Evolutionary conservation across 2,329 filamentous ascomycete species (phyloP).

Genomic region (Fusarium kyushuense): DNA sequence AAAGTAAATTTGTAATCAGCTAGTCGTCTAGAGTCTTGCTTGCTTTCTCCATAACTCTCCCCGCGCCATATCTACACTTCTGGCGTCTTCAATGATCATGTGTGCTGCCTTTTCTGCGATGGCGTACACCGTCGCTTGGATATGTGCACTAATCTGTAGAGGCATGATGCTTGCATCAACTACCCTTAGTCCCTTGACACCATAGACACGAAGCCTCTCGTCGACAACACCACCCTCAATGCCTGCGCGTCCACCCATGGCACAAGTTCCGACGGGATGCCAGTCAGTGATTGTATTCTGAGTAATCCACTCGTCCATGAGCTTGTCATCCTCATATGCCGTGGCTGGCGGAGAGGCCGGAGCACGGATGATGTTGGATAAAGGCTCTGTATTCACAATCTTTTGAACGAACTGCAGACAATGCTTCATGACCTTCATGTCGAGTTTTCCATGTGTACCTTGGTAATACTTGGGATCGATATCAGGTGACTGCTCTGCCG

Average conservation of each 20-base stretch:
- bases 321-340: slow-evolving; percentile 25
- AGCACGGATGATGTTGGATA: slow-evolving; percentile 54
- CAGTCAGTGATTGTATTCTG: slow-evolving; percentile 50
- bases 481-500: slow-evolving; percentile 47
- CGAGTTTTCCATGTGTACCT: slow-evolving; percentile 55
- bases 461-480: slow-evolving; percentile 60
- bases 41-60: not conserved
- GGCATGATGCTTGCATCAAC: slow-evolving; percentile 51
- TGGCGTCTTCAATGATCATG: slow-evolving; percentile 43
- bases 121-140: slow-evolving; percentile 53
- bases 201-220: slow-evolving; percentile 48
- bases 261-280: slow-evolving; percentile 57
- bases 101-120: slow-evolving; percentile 51
- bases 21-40: slow-evolving; percentile 3
- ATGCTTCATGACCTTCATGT: slow-evolving; percentile 58
- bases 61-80: not conserved
- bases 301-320: slow-evolving; percentile 46
- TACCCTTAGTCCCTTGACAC: slow-evolving; percentile 46
- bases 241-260: slow-evolving; percentile 50
- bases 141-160: slow-evolving; percentile 48
- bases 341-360: slow-evolving; percentile 43
- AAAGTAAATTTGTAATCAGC: not conserved
- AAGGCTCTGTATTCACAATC: slow-evolving; percentile 54
- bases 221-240: slow-evolving; percentile 51
- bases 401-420: slow-evolving; percentile 56